Conservation (phyloP, 1,284 basidiomycete genomes). For the Coniferiporia sulphurascens region DNA sequence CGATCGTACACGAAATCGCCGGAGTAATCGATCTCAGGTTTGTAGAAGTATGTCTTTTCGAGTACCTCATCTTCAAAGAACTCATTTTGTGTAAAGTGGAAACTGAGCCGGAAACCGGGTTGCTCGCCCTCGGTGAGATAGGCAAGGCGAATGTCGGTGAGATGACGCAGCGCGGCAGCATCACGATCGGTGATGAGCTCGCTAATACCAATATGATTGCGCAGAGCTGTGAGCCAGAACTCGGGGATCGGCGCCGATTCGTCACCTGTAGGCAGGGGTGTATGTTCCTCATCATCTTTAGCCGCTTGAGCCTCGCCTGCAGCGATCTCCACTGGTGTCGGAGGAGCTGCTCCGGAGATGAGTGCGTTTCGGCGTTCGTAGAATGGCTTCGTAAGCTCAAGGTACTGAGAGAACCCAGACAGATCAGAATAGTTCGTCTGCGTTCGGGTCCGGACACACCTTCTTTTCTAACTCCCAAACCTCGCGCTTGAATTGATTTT, state of each 20-base stretch:
- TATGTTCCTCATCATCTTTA: slow-evolving; percentile 65
- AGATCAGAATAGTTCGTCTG: neutral
- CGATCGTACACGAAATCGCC: slow-evolving; percentile 96
- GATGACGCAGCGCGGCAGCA: slow-evolving; percentile 67
- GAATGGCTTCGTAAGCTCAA: slow-evolving; percentile 78
- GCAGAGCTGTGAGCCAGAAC: slow-evolving; percentile 96
- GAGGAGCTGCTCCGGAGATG: slow-evolving; percentile 72
- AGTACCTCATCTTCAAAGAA: slow-evolving; percentile 84
- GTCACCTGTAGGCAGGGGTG: slow-evolving; percentile 43
- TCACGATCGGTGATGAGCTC: slow-evolving; percentile 95
- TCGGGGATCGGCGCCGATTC: slow-evolving; percentile 74
- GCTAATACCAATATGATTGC: slow-evolving; percentile 84
- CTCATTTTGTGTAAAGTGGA: slow-evolving; percentile 80
- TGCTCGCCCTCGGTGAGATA: slow-evolving; percentile 56
- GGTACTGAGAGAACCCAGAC: slow-evolving; percentile 57
- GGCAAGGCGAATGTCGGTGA: slow-evolving; percentile 64
- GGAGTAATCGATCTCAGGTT: slow-evolving; percentile 88
- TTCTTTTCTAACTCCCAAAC: slow-evolving; percentile 97
- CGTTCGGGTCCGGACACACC: slow-evolving; percentile 39
- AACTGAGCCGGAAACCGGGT: slow-evolving; percentile 88
- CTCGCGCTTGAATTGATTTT: slow-evolving; percentile 95
- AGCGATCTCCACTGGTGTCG: slow-evolving; percentile 80
- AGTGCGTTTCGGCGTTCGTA: slow-evolving; percentile 86
- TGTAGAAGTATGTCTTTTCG: slow-evolving; percentile 95
- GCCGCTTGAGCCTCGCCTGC: slow-evolving; percentile 68